Percentiles rank a stretch among this genome's conserved stretches.
Evolutionary conservation across 441 rosid species (phyloP).

Genomic region (Euphorbia schlechtendalii): DNA sequence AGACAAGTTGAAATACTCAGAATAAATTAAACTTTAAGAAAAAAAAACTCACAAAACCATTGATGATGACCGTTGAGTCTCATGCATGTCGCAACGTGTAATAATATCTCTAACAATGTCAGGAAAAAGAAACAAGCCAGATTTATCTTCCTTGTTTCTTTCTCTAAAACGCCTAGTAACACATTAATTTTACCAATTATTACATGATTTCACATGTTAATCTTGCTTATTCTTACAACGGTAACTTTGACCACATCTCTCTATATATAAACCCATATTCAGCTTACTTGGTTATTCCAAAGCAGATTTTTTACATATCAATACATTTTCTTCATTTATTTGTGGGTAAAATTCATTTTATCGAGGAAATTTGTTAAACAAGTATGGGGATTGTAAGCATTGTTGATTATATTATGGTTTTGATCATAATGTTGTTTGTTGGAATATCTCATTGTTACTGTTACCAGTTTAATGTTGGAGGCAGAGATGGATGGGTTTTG

Average conservation of each 20-base stretch:
- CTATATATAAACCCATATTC: constrained; percentile 22
- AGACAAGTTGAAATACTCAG: too few relatives aligned
- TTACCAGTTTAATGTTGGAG: constrained; percentile 59
- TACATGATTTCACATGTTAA: background rate
- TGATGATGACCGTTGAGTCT: constrained; percentile 38
- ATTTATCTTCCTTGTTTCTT: constrained; percentile 3
- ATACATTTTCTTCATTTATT: background rate
- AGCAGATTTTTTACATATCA: too few relatives aligned
- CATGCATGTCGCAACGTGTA: constrained; percentile 57
- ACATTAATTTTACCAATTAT: constrained; percentile 11
- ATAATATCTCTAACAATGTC: background rate
- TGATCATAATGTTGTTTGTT: constrained; percentile 18
- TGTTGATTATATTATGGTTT: constrained; percentile 18
- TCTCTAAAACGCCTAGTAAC: constrained; percentile 24
- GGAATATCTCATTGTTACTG: constrained; percentile 36
- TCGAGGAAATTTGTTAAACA: background rate
- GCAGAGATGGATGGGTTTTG: constrained; percentile 70
- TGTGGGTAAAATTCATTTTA: background rate
- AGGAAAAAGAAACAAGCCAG: background rate
- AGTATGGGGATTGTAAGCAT: constrained; percentile 28
- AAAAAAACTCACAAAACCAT: background rate
- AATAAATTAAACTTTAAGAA: too few relatives aligned
- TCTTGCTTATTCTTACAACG: constrained; percentile 29
- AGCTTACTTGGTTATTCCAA: too few relatives aligned
- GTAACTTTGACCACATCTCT: constrained; percentile 24